Percentiles rank a stretch among this genome's conserved stretches.
Evolutionary conservation across 768 basidiomycete genomes (phyloP).

Genomic region (Hygrocybe punicea): DNA sequence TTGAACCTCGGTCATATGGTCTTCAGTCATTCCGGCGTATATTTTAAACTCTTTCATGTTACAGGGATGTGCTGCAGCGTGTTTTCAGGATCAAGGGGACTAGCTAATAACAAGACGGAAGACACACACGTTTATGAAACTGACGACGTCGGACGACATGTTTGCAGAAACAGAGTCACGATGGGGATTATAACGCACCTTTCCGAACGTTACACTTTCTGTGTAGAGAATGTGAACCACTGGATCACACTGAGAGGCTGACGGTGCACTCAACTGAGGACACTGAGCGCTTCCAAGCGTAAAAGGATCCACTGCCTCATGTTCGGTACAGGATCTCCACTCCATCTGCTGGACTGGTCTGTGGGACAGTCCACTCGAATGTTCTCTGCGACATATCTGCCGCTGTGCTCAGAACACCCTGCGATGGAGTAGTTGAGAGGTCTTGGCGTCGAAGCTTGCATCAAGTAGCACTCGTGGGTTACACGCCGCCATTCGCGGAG

Average conservation of each 20-base stretch:
- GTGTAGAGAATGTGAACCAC: background rate
- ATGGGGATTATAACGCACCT: conserved; percentile 43
- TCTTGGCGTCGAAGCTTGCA: background rate
- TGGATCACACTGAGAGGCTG: background rate
- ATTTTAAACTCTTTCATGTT: conserved; percentile 83
- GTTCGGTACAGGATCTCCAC: conserved; percentile 56
- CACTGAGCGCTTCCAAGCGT: conserved; percentile 52
- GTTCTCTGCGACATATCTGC: conserved; percentile 64
- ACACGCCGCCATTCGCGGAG: background rate
- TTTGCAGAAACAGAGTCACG: background rate
- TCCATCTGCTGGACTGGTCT: conserved; percentile 74
- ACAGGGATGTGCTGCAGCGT: conserved; percentile 67
- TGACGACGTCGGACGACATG: conserved; percentile 17
- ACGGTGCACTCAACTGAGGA: conserved; percentile 58
- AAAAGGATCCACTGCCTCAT: conserved; percentile 70
- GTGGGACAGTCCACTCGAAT: conserved; percentile 60
- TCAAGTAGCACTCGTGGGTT: no score
- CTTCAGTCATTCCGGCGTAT: conserved; percentile 58
- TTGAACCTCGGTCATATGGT: conserved; percentile 67
- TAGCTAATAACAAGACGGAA: conserved; percentile 1
- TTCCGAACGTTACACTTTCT: conserved; percentile 80
- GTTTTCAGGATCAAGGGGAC: conserved; percentile 8
- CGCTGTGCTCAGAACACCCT: conserved; percentile 67
- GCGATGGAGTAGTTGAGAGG: conserved; percentile 50
- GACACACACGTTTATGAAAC: conserved; percentile 42